Percentiles rank a stretch among this genome's conserved stretches.
phyloP scores from a whole-genome alignment of 2,329 filamentous ascomycete genomes.

The Gyromitra esculenta region DNA sequence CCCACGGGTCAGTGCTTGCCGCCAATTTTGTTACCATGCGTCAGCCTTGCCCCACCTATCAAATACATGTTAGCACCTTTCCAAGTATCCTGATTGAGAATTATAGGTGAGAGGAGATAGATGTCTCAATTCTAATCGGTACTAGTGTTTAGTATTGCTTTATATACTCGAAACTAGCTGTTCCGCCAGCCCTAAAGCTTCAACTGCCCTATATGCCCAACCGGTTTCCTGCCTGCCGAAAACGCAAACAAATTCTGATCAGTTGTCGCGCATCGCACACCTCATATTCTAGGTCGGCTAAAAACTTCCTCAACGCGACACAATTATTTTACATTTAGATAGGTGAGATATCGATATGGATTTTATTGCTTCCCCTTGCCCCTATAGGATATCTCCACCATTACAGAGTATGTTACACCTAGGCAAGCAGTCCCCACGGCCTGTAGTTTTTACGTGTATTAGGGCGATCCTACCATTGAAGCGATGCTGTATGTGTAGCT shows the following conservation, averaged over 20 bases:
- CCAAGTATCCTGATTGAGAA: neutral
- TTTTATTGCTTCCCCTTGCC: too few relatives aligned
- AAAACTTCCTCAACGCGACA: constrained; percentile 12
- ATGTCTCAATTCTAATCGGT: neutral
- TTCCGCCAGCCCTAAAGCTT: neutral
- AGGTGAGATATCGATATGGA: neutral
- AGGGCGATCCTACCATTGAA: constrained; percentile 16
- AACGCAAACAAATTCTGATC: constrained; percentile 4
- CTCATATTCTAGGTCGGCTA: constrained; percentile 6
- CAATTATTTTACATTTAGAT: neutral
- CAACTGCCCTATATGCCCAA: constrained; percentile 15
- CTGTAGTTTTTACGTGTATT: constrained; percentile 11
- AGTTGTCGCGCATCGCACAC: neutral
- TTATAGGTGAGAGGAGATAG: neutral
- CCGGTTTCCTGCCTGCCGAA: constrained; percentile 25
- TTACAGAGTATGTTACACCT: too few relatives aligned
- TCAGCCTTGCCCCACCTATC: constrained; percentile 4
- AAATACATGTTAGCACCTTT: neutral
- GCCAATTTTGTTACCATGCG: constrained; percentile 13
- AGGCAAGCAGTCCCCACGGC: too few relatives aligned
- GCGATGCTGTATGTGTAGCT: constrained; percentile 1
- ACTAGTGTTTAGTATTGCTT: constrained; percentile 4
- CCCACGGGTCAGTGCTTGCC: constrained; percentile 14
- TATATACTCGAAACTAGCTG: constrained; percentile 9
- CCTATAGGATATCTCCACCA: too few relatives aligned